Percentiles rank a stretch among this genome's conserved stretches.
These are phyloP conservation scores for Prunella vulgaris DNA, from an alignment of 257 asterid genomes.

Conservation along the genomic window DNA sequence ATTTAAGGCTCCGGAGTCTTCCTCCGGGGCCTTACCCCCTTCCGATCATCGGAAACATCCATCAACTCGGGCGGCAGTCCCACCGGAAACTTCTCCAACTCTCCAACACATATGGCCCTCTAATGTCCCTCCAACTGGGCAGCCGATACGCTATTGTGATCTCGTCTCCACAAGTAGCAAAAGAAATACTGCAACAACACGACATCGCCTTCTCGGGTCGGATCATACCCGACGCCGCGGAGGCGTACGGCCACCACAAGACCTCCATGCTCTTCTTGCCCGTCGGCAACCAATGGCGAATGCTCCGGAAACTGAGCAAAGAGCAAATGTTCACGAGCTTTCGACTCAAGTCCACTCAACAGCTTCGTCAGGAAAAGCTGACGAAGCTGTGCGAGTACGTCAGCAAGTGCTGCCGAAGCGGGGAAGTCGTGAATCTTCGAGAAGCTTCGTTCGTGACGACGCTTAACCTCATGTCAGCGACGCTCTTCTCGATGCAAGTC, in stretches of 20 bases:
- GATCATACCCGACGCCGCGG: neutral
- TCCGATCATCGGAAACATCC: no score
- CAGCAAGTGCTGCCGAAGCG: no score
- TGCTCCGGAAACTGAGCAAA: no score
- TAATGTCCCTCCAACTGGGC: conserved; percentile 11
- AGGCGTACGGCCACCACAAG: neutral
- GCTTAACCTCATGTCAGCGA: neutral
- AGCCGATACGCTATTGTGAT: conserved; percentile 17
- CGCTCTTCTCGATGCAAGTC: neutral
- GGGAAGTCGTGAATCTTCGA: neutral
- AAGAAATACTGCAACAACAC: conserved; percentile 20
- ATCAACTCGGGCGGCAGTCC: no score
- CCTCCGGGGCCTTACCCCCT: no score
- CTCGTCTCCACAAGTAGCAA: conserved; percentile 31
- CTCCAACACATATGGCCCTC: conserved; percentile 29
- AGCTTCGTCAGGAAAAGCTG: no score
- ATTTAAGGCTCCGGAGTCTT: no score
- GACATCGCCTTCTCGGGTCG: conserved; percentile 12
- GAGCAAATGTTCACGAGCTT: no score
- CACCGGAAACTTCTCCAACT: neutral
- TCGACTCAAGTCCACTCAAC: no score
- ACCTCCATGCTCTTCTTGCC: conserved; percentile 13
- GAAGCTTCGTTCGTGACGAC: neutral
- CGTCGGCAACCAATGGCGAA: no score
- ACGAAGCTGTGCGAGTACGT: no score